Base-by-base conservation (phyloP, 177 flowering plant species). In the Telopea speciosissima region DNA sequence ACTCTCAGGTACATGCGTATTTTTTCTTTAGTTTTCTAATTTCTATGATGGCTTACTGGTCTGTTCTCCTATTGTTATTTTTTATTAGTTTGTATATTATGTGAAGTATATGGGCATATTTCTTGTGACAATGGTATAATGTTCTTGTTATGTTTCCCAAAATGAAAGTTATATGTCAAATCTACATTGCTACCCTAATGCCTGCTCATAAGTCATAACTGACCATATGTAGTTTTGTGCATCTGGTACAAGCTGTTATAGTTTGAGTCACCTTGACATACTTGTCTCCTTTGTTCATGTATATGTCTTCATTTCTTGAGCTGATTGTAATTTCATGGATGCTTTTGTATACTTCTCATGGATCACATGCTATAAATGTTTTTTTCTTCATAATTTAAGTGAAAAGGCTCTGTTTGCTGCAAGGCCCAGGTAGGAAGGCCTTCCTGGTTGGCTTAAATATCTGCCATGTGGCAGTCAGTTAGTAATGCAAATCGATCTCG, bases 1-100 rank as follows among this genome's bases (percentile, higher is more conserved):
- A 84, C 71, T 90, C 97, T 66, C 88, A 90, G 93, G 98, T 89
- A 63, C 49, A 65, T 74, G 26, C 42, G 23, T 25, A 59, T 62
- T 5, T 24, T 24, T 24, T 10, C n/a, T 63, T 7, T 63, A 7
- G 26, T 65, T 22, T 49, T 24, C 19, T 40, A 24, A 36, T 36
- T 36, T 36, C 40, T 36, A 6, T 36, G 9, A 36, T 5, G 6
- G 40, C 40, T 36, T 19, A 42, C 42, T 31, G 61, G 17, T 17
- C 17, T 25, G 26, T 2, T 56, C 16, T 56, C 24, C 21, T 44
- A 23, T 68, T 40, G 26, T 9, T 19, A 28, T 31, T 33, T 60
- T 14, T 61, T 49, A 12, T 26, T 42, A 67, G 14, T 14, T 19
- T 28, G 14, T 68, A 49, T 1, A 16, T 49, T 49, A 3, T 49